Evolutionary conservation across 352 stramenopile genomes (phyloP), one percentile per base, ranked within the genome.

Genomic region (Pythium aphanidermatum): DNA sequence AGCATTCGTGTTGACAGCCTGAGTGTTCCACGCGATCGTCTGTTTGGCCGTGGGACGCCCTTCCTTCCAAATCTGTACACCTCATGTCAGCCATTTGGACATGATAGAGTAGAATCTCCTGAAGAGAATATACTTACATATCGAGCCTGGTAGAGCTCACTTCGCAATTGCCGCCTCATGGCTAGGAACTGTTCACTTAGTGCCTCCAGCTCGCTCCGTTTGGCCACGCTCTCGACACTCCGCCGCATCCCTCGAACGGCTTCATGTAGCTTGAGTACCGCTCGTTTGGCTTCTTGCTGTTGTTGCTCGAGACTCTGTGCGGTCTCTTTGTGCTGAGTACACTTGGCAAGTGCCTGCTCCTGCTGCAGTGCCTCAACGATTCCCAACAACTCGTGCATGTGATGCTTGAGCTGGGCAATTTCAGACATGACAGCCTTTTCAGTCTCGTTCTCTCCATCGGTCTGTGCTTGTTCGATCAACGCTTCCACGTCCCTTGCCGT

Each of bases 71-170:
- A 90, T 83, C 77, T 89, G 17, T 31, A 5, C 21, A 29, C 13
- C 11, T 25, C n/a, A 16, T 25, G 34, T 32, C 0, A 43, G 31
- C 13, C 23, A 20, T 11, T 12, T 34, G 37, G 34, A 10, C 17
- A 21, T 12, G 11, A 21, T 21, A 26, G 17, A 10, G n/a, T 16
- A 16, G 9, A 12, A 38, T 16, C 6, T 38, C 9, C n/a, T 21
- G 16, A 40, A 40, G 4, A 19, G 33, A n/a, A 12, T 14, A 20
- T 31, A 70, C 73, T 55, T 63, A 86, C 77, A 32, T 82, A 90
- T 25, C 74, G 74, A 10, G 74, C 78, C 51, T 87, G 74, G 49
- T 74, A 86, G 11, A 90, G 68, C 41, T 90, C 78, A 17, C 73
- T 81, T 23, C 71, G 65, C 11, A 89, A 58, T 34, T 86, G 74